phyloP scores from a whole-genome alignment of 2,329 filamentous ascomycete species.

The Diplodia sapinea region DNA sequence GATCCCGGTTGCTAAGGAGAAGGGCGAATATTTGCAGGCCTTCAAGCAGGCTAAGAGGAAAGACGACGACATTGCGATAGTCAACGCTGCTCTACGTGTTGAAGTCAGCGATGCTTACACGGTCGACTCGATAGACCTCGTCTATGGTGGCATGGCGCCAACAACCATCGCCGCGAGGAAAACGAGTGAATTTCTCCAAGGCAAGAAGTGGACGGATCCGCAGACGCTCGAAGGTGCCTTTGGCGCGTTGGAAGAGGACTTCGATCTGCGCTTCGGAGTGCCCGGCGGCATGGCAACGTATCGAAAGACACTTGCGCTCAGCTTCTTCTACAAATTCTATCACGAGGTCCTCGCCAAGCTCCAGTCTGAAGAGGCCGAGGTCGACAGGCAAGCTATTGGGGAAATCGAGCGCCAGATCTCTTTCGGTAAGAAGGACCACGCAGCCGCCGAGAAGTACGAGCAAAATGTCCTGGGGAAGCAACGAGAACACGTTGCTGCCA shows the following conservation, averaged over 20 bases:
- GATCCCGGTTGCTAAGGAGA: slow-evolving; percentile 77
- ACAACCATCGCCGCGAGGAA: slow-evolving; percentile 86
- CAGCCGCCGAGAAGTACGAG: slow-evolving; percentile 76
- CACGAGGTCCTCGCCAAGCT: slow-evolving; percentile 79
- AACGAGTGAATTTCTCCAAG: slow-evolving; percentile 74
- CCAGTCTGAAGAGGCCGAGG: slow-evolving; percentile 55
- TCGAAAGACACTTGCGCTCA: slow-evolving; percentile 83
- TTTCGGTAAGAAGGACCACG: slow-evolving; percentile 76
- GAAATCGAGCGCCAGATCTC: slow-evolving; percentile 90
- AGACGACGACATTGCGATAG: slow-evolving; percentile 97
- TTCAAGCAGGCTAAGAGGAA: slow-evolving; percentile 98
- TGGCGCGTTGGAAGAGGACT: slow-evolving; percentile 86
- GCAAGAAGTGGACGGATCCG: slow-evolving; percentile 79
- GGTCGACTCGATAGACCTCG: slow-evolving; percentile 77
- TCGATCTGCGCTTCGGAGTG: slow-evolving; percentile 86
- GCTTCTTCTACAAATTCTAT: slow-evolving; percentile 98
- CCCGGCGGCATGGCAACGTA: slow-evolving; percentile 98
- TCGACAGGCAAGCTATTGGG: slow-evolving; percentile 76
- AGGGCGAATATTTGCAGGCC: slow-evolving; percentile 82
- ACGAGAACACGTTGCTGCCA: slow-evolving; percentile 83
- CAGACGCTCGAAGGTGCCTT: slow-evolving; percentile 88
- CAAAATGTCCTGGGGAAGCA: slow-evolving; percentile 84
- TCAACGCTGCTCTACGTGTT: slow-evolving; percentile 83
- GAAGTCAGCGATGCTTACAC: slow-evolving; percentile 70
- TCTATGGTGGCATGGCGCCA: slow-evolving; percentile 95